phyloP scores from a whole-genome alignment of 768 basidiomycete species.

The Agrocybe praecox region DNA sequence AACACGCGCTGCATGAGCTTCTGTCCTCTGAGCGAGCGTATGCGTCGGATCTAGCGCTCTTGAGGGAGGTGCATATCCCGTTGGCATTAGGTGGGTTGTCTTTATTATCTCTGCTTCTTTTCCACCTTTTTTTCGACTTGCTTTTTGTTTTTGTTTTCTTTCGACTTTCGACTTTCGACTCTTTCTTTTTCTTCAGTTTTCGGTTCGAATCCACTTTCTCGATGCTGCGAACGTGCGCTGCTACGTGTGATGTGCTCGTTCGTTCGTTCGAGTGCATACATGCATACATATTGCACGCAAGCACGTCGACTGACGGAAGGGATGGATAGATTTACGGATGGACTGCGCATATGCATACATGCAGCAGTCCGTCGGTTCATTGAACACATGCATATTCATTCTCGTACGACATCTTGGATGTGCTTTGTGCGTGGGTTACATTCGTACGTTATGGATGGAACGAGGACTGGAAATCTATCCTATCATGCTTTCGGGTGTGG shows the following conservation, averaged over 20 bases:
- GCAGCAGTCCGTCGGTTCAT: neutral
- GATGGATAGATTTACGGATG: neutral
- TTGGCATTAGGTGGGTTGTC: conserved; percentile 64
- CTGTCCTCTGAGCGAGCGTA: conserved; percentile 81
- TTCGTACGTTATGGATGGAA: neutral
- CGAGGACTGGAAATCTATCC: neutral
- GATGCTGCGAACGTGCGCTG: neutral
- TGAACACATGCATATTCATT: neutral
- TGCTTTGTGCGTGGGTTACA: no score
- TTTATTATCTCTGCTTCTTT: conserved; percentile 9
- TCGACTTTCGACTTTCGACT: no score
- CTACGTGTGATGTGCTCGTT: neutral
- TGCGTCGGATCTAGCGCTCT: conserved; percentile 79
- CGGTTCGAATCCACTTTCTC: neutral
- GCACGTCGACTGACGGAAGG: no score
- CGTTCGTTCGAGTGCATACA: neutral
- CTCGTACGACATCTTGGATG: no score
- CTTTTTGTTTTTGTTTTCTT: neutral
- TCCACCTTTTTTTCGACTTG: no score
- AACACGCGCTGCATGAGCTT: conserved; percentile 77
- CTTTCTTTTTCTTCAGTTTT: neutral
- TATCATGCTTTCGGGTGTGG: neutral
- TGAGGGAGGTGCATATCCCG: conserved; percentile 78
- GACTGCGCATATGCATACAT: neutral
- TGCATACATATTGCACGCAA: neutral